Conservation (phyloP, 2,329 filamentous ascomycete genomes). For the Amauroascus verrucosus region DNA sequence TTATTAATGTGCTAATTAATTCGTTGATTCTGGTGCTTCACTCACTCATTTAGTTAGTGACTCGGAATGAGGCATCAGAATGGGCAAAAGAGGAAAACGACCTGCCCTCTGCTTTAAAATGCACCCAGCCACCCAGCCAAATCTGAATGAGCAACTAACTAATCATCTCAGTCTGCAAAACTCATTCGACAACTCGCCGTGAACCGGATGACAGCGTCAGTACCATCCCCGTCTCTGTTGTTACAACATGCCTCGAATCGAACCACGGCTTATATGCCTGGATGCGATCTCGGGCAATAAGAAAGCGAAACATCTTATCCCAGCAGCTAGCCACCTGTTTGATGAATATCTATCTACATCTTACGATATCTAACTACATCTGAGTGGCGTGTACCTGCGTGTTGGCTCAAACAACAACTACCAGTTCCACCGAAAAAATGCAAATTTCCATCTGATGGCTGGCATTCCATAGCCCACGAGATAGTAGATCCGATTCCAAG, state of each 20-base stretch:
- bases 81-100: too few species aligned
- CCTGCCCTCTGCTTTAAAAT: neutral
- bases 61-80: too few species aligned
- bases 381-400: conserved; percentile 6
- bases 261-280: neutral
- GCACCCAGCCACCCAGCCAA: neutral
- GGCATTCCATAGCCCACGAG: neutral
- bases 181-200: too few species aligned
- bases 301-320: neutral
- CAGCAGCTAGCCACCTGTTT: neutral
- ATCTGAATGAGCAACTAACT: neutral
- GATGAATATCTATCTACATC: neutral
- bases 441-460: neutral
- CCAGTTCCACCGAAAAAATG: neutral
- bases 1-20: too few species aligned
- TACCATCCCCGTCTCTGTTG: too few species aligned
- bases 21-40: too few species aligned
- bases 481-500: neutral
- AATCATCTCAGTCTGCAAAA: too few species aligned
- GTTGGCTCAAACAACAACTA: neutral
- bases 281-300: neutral
- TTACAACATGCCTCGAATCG: too few species aligned
- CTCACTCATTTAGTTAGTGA: too few species aligned
- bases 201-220: too few species aligned
- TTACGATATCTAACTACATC: neutral